These are phyloP conservation scores for Massarina eburnea DNA, from an alignment of 2,329 filamentous ascomycete genomes.

Conservation along the genomic window DNA sequence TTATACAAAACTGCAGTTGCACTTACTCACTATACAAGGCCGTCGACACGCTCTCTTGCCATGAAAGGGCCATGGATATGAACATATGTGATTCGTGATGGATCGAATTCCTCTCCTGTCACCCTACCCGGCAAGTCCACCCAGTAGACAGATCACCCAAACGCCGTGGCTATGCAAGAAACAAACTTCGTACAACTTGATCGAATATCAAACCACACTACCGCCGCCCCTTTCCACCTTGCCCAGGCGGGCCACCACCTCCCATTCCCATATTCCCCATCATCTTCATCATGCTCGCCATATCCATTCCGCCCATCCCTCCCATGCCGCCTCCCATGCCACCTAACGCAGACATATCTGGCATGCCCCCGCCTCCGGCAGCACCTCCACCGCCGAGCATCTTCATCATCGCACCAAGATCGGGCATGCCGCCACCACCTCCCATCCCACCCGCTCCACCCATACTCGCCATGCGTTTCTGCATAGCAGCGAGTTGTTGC, in stretches of 20 bases:
- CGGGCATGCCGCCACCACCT: slow-evolving; percentile 68
- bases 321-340: slow-evolving; percentile 64
- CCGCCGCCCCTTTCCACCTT: slow-evolving; percentile 24
- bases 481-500: slow-evolving; percentile 95
- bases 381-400: slow-evolving; percentile 75
- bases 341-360: slow-evolving; percentile 61
- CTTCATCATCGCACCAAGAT: slow-evolving; percentile 86
- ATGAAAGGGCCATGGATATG: background rate
- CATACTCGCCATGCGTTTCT: slow-evolving; percentile 92
- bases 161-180: slow-evolving; percentile 35
- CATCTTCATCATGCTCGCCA: slow-evolving; percentile 53
- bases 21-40: too few relatives aligned
- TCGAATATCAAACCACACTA: slow-evolving; percentile 7
- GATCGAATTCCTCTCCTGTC: background rate
- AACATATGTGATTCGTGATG: background rate
- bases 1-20: too few relatives aligned
- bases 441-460: slow-evolving; percentile 69
- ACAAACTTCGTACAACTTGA: slow-evolving; percentile 4
- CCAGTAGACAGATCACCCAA: slow-evolving; percentile 9
- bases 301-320: slow-evolving; percentile 55
- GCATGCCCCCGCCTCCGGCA: slow-evolving; percentile 63
- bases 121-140: background rate
- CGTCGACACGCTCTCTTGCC: too few relatives aligned
- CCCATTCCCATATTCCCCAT: slow-evolving; percentile 33
- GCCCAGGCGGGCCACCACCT: slow-evolving; percentile 18